Evolutionary conservation across 23 red algal species (phyloP).

Genomic region (Agarophyton chilense): DNA sequence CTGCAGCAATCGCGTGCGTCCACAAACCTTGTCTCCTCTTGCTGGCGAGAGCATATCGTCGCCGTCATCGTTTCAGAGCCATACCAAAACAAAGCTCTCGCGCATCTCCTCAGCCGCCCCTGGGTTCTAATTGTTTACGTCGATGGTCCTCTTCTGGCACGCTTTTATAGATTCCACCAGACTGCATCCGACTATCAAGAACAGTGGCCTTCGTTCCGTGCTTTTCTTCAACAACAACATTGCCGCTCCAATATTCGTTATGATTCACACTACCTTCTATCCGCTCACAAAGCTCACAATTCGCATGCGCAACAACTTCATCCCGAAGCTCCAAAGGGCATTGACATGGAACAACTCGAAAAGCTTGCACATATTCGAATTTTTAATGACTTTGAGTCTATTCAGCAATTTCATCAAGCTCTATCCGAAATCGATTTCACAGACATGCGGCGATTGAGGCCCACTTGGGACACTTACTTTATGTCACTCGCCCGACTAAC

Average conservation of each 20-base stretch:
- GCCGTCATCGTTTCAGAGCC: neutral
- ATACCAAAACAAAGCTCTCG: neutral
- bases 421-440: constrained; percentile 42
- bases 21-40: neutral
- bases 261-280: neutral
- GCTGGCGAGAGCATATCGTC: neutral
- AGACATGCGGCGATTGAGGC: constrained; percentile 69
- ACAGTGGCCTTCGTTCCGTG: neutral
- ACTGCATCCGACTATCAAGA: neutral
- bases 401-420: constrained; percentile 4
- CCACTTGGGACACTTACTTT: constrained; percentile 96
- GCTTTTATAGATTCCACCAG: constrained; percentile 37
- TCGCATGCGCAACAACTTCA: too few relatives aligned
- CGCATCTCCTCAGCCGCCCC: constrained; percentile 72
- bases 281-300: neutral
- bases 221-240: constrained; percentile 20
- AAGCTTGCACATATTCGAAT: constrained; percentile 37
- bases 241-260: neutral
- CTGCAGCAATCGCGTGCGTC: neutral
- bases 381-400: constrained; percentile 11
- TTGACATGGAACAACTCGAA: neutral
- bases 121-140: constrained; percentile 84
- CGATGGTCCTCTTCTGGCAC: constrained; percentile 67
- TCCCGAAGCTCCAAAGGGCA: neutral
- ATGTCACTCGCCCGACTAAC: constrained; percentile 89